Percentiles rank a stretch among this genome's conserved stretches.
These are phyloP conservation scores for Aspergillus leporis DNA, from an alignment of 495 filamentous ascomycete species.

Conservation along the genomic window DNA sequence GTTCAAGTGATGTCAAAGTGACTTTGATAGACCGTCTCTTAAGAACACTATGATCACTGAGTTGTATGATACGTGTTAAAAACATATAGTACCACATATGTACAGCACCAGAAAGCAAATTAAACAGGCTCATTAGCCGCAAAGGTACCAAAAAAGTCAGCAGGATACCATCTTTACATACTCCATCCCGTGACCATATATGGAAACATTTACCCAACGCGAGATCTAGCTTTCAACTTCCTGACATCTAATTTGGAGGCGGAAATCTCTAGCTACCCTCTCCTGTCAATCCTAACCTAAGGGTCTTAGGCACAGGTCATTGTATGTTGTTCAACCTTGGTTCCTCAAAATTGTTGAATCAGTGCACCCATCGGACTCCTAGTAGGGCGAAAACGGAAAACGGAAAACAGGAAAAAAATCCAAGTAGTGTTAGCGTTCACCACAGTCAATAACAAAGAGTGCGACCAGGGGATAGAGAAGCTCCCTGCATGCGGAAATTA, in stretches of 20 bases:
- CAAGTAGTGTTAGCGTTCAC: background rate
- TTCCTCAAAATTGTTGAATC: background rate
- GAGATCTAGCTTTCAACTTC: too few relatives aligned
- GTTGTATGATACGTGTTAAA: too few relatives aligned
- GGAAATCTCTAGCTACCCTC: background rate
- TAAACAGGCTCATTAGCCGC: too few relatives aligned
- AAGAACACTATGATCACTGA: too few relatives aligned
- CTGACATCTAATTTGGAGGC: background rate
- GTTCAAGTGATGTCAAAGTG: too few relatives aligned
- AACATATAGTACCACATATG: too few relatives aligned
- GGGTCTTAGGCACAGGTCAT: background rate
- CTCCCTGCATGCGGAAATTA: constrained; percentile 22
- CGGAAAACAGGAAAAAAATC: background rate
- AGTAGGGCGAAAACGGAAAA: background rate
- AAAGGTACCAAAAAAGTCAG: too few relatives aligned
- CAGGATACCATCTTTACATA: too few relatives aligned
- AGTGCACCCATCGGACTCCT: background rate
- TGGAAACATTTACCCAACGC: too few relatives aligned
- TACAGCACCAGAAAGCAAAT: too few relatives aligned
- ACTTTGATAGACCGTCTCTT: too few relatives aligned
- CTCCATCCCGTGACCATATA: too few relatives aligned
- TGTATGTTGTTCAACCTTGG: background rate
- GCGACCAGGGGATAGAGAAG: background rate
- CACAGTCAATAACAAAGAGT: background rate
- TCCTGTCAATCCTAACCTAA: background rate